These are phyloP conservation scores for Scheffersomyces ergatensis DNA, from an alignment of 805 yeast genomes.

Conservation along the genomic window DNA sequence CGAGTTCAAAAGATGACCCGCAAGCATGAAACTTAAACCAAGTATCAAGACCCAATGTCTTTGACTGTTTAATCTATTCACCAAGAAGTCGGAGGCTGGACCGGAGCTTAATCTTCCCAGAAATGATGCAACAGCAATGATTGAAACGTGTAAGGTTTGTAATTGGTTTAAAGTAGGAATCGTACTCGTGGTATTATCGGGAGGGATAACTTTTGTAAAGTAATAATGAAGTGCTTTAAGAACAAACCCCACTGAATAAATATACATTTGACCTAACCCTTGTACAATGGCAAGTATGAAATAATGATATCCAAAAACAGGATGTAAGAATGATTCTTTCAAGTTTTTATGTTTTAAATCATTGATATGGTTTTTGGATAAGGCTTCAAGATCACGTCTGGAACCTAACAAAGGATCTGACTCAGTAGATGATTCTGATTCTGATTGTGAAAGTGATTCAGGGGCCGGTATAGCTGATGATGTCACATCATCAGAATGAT, in stretches of 20 bases:
- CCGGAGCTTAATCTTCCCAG: constrained; percentile 30
- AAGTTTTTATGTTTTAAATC: constrained; percentile 15
- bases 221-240: constrained; percentile 25
- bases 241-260: constrained; percentile 30
- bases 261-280: constrained; percentile 38
- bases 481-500: constrained; percentile 8
- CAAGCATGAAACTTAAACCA: constrained; percentile 26
- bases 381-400: background rate
- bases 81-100: constrained; percentile 27
- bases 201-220: constrained; percentile 8
- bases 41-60: constrained; percentile 31
- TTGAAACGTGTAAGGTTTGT: constrained; percentile 33
- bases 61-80: constrained; percentile 19
- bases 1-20: constrained; percentile 24
- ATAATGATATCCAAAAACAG: constrained; percentile 31
- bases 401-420: background rate
- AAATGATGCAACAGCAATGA: constrained; percentile 29
- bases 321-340: constrained; percentile 21
- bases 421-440: background rate
- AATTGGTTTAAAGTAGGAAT: constrained; percentile 15
- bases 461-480: constrained; percentile 5
- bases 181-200: background rate
- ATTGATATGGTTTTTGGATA: background rate
- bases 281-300: constrained; percentile 28
- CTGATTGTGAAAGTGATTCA: background rate